Evolutionary conservation across 352 stramenopile species (phyloP).

Genomic region (Aphanomyces euteiches): DNA sequence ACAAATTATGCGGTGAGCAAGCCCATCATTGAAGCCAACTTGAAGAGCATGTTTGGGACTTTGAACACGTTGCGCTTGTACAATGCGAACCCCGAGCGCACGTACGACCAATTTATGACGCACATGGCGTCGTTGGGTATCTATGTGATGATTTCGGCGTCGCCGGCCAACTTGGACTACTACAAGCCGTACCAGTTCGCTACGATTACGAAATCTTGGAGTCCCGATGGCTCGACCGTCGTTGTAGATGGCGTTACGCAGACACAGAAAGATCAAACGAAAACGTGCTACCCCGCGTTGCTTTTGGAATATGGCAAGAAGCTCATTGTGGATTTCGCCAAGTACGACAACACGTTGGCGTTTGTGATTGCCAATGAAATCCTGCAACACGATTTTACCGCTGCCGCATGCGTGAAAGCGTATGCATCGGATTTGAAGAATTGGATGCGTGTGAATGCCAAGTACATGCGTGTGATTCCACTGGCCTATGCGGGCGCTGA

Average conservation of each 20-base stretch:
- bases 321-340: conserved; percentile 83
- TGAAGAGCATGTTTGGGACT: conserved; percentile 51
- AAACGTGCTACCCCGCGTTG: conserved; percentile 82
- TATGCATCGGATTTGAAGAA: conserved; percentile 83
- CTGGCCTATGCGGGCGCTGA: conserved; percentile 79
- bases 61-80: conserved; percentile 86
- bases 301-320: conserved; percentile 85
- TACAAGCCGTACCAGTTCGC: conserved; percentile 82
- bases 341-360: conserved; percentile 83
- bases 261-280: conserved; percentile 54
- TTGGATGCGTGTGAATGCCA: conserved; percentile 84
- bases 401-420: conserved; percentile 75
- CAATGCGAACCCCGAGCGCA: conserved; percentile 79
- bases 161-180: conserved; percentile 79
- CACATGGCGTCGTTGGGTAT: conserved; percentile 75
- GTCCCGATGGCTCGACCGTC: conserved; percentile 41
- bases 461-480: conserved; percentile 73
- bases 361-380: conserved; percentile 86
- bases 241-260: conserved; percentile 36
- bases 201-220: conserved; percentile 65
- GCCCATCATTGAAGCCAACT: conserved; percentile 53
- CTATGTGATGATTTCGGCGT: conserved; percentile 78
- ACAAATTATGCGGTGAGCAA: conserved; percentile 83
- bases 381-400: conserved; percentile 72
- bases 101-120: conserved; percentile 81